Evolutionary conservation across 805 yeast genomes (phyloP).

Genomic region (Henningerozyma blattae): DNA sequence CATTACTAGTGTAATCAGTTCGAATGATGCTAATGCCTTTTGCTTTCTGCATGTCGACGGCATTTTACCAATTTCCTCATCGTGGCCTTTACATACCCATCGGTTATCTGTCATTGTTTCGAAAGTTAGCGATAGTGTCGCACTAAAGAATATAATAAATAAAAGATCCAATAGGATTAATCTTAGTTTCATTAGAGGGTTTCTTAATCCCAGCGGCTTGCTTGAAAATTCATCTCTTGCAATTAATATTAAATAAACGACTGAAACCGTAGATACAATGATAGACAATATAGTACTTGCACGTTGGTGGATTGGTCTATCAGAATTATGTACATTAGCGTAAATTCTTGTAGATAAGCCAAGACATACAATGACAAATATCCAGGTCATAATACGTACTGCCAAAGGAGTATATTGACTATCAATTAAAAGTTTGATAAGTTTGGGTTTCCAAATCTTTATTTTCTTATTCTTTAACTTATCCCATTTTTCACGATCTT

Average conservation of each 20-base stretch:
- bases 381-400: conserved; percentile 35
- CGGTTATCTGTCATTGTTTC: conserved; percentile 66
- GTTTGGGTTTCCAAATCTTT: conserved; percentile 49
- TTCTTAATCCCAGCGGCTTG: conserved; percentile 80
- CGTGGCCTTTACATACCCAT: conserved; percentile 56
- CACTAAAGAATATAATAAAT: conserved; percentile 80
- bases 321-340: conserved; percentile 22
- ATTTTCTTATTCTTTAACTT: conserved; percentile 37
- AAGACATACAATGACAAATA: conserved; percentile 49
- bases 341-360: conserved; percentile 58
- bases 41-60: conserved; percentile 64
- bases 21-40: conserved; percentile 62
- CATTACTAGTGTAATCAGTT: conserved; percentile 59
- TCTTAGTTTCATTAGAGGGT: conserved; percentile 73
- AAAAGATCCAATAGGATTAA: conserved; percentile 72
- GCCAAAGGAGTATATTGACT: conserved; percentile 76
- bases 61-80: conserved; percentile 15
- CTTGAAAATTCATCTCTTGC: conserved; percentile 87
- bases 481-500: conserved; percentile 20
- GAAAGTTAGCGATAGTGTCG: conserved; percentile 77
- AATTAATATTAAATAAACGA: conserved; percentile 67
- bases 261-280: conserved; percentile 67
- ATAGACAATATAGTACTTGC: conserved; percentile 92
- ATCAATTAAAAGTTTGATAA: conserved; percentile 47
- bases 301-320: conserved; percentile 43